phyloP scores from a whole-genome alignment of 768 basidiomycete species.

The Gymnopilus dilepis region DNA sequence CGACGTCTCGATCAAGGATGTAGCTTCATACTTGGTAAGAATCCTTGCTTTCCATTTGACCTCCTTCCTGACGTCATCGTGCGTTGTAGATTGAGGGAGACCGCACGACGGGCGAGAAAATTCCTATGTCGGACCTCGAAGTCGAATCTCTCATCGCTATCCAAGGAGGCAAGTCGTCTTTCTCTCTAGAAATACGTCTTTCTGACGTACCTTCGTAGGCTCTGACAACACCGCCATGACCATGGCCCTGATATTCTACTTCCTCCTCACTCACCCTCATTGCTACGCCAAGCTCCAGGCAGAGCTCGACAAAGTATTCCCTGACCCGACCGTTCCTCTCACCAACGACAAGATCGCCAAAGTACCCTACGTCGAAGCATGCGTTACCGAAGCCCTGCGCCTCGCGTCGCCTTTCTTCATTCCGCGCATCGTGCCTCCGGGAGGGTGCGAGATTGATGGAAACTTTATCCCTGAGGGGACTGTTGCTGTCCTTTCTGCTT shows the following conservation, averaged over 20 bases:
- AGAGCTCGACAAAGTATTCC: not conserved
- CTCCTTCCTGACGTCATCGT: not conserved
- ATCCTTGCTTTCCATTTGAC: not conserved
- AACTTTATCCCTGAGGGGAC: conserved; percentile 1
- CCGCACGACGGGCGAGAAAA: not conserved
- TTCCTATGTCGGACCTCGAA: not conserved
- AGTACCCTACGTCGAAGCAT: conserved; percentile 2
- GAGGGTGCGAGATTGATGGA: conserved; percentile 1
- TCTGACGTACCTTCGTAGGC: not conserved
- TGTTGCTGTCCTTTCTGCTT: not conserved
- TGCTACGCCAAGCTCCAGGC: conserved; percentile 1
- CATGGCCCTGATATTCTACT: conserved; percentile 5
- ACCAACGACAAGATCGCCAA: not conserved
- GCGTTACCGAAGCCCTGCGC: conserved; percentile 3
- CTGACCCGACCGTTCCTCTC: not conserved
- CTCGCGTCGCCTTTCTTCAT: conserved; percentile 1
- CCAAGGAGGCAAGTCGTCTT: not conserved
- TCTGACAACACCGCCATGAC: conserved; percentile 4
- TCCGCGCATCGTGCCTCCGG: not conserved
- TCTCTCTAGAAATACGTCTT: not conserved
- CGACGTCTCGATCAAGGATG: conserved; percentile 1
- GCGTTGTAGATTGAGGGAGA: not conserved
- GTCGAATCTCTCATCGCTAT: conserved; percentile 1
- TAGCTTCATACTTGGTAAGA: not conserved
- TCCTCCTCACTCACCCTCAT: not conserved